Evolutionary conservation across 176 grass and related monocot genomes (phyloP).

Genomic region (Canna indica): DNA sequence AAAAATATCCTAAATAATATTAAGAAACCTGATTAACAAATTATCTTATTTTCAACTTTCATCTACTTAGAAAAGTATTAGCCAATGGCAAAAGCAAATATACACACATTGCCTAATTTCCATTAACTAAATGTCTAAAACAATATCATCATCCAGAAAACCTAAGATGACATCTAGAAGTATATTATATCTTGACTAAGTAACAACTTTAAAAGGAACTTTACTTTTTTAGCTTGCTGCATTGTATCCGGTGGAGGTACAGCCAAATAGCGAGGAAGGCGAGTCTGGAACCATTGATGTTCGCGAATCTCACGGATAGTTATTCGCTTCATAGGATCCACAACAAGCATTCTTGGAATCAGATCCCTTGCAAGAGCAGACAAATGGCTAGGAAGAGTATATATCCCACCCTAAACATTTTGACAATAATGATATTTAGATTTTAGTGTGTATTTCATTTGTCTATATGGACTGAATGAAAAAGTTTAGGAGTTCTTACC

Average conservation of each 20-base stretch:
- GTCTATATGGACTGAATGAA: background rate
- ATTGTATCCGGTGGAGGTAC: conserved; percentile 74
- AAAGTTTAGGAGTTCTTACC: conserved; percentile 29
- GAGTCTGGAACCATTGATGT: conserved; percentile 70
- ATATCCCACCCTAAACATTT: conserved; percentile 48
- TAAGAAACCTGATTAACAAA: background rate
- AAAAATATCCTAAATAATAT: background rate
- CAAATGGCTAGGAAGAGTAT: conserved; percentile 84
- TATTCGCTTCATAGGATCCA: conserved; percentile 94
- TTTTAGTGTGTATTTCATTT: background rate
- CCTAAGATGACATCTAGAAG: background rate
- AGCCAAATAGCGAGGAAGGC: conserved; percentile 70
- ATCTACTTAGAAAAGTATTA: background rate
- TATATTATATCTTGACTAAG: background rate
- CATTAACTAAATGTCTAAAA: too few relatives aligned
- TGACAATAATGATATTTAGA: conserved; percentile 11
- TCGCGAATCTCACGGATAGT: conserved; percentile 80
- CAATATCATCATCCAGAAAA: background rate
- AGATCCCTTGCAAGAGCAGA: conserved; percentile 81
- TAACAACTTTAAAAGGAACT: conserved; percentile 10
- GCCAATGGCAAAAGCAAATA: too few relatives aligned
- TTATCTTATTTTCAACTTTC: background rate
- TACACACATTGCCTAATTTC: too few relatives aligned
- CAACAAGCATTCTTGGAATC: conserved; percentile 85
- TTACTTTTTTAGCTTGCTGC: conserved; percentile 75